A percentile compares a stretch with the other conserved stretches of the same genome.
phyloP scores from a whole-genome alignment of 371 early-diverging fungal species.

The Lichtheimia ornata region DNA sequence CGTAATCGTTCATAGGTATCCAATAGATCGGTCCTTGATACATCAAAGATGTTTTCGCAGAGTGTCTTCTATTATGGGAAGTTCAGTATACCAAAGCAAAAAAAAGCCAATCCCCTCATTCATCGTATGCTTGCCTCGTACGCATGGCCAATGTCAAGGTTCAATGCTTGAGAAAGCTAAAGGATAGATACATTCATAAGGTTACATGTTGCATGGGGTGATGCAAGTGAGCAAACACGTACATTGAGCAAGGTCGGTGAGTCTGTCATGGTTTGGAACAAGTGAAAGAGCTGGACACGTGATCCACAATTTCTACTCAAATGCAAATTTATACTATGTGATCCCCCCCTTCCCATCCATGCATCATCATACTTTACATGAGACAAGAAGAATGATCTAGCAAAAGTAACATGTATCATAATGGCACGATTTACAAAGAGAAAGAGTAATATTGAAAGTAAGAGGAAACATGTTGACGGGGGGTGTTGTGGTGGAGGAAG shows the following conservation, averaged over 20 bases:
- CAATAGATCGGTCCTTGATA: conserved; percentile 8
- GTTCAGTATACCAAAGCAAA: too few relatives aligned
- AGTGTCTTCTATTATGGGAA: not conserved
- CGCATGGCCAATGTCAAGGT: not conserved
- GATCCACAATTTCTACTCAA: too few relatives aligned
- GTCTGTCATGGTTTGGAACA: too few relatives aligned
- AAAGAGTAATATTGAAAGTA: not conserved
- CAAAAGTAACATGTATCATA: not conserved
- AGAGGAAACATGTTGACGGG: not conserved
- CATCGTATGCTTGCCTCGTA: not conserved
- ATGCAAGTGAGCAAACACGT: not conserved
- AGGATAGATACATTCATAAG: not conserved
- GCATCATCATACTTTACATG: not conserved
- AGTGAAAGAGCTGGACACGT: too few relatives aligned
- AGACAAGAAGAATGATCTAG: not conserved
- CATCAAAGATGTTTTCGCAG: conserved; percentile 17
- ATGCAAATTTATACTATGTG: too few relatives aligned
- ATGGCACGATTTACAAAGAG: not conserved
- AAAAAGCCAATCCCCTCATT: not conserved
- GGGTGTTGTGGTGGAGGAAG: conserved; percentile 1
- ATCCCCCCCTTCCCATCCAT: too few relatives aligned
- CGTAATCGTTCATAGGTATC: conserved; percentile 13
- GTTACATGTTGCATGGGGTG: not conserved
- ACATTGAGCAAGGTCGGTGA: not conserved
- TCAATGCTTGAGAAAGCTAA: not conserved